Base-by-base conservation (phyloP, 306 rosid species). In the Trifolium repens region DNA sequence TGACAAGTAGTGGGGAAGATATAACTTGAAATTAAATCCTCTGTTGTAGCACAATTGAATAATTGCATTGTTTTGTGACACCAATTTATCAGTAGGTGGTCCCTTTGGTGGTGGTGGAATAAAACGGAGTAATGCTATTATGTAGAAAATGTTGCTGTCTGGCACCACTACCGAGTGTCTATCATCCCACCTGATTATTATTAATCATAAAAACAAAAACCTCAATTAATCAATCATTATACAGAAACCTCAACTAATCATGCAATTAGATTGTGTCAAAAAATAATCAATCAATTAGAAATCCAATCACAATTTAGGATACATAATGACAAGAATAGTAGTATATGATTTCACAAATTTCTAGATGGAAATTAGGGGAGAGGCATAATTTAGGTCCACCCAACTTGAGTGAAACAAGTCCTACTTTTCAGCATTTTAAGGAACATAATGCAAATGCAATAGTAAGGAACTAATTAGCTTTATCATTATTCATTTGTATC, bases 121-220 rank as follows among this genome's bases (percentile, higher is more conserved):
- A 73, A 87, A 90, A 17, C 98, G 93, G 19, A 94, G 81, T 77
- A 94, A 72, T 0, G 97, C 97, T 82, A 94, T 88, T 35, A 89
- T 55, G 93, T 94, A 94, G 86, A 94, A 90, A 26, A 94, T 84
- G 73, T 91, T 96, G 8, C 93, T 88, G 72, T 91, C 86, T 0
- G 98, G 98, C 71, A 91, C 39, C 82, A 63, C 86, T 64, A 80
- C 89, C 1, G 98, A 94, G 11, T 92, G 92, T 19, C 98, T 90
- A 32, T 39, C 54, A 80, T 94, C 98, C 98, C 98, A 94, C 89
- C 98, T 94, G 84, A 67, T 50, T 68, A 53, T 50, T 68, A 53
- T 11, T 26, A 67, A 67, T 58, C 60, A 50, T n/a, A 70, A 61
- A 22, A 68, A 40, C 3, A 76, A 16, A 16, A 42, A 39, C 2